Conservation (phyloP, 73 alveolate genomes). For the Stentor coeruleus region DNA sequence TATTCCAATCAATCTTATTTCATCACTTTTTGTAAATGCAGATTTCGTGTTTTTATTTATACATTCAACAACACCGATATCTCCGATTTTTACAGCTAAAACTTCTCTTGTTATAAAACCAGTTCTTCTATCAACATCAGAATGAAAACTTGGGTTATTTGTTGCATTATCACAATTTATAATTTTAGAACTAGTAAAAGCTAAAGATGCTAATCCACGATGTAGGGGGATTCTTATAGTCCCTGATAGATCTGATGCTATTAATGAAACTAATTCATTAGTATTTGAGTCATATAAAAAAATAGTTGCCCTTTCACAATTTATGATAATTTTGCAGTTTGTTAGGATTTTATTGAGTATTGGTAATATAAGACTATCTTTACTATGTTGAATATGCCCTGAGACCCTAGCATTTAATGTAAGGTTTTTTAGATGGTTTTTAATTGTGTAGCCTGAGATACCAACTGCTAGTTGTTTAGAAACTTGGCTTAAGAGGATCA, state of each 20-base stretch:
- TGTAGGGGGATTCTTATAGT: background rate
- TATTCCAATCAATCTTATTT: background rate
- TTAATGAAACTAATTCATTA: background rate
- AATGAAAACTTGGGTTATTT: background rate
- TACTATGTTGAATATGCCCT: background rate
- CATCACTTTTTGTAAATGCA: background rate
- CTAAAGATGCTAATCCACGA: background rate
- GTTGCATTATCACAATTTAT: background rate
- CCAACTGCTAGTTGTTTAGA: conserved; percentile 13
- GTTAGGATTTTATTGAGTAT: background rate
- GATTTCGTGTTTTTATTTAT: background rate
- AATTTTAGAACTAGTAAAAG: background rate
- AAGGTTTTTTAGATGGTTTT: background rate
- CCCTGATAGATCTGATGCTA: background rate
- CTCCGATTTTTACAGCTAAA: background rate
- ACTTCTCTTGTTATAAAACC: background rate
- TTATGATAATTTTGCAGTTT: background rate
- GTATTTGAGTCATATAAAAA: background rate
- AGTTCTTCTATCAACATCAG: background rate
- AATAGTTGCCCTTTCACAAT: background rate
- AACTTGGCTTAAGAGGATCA: background rate
- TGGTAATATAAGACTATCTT: background rate
- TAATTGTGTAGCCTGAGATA: background rate
- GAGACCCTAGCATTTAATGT: no score
- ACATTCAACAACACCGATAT: background rate